phyloP scores from a whole-genome alignment of 805 yeast genomes.

The Zygosaccharomyces lentus region DNA sequence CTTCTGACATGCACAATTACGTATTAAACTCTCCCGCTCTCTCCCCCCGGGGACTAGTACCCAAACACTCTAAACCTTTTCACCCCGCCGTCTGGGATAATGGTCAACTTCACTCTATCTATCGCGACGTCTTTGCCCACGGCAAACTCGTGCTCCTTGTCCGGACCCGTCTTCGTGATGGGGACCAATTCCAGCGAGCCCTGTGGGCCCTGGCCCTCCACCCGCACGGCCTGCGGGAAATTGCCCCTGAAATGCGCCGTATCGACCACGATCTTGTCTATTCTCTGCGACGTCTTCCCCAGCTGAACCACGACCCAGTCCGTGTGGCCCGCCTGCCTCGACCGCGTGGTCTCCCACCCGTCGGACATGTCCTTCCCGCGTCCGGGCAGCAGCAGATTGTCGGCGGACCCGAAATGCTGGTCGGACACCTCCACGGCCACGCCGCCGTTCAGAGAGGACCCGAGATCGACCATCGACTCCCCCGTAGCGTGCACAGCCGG shows the following conservation, averaged over 20 bases:
- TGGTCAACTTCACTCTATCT: constrained; percentile 72
- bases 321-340: constrained; percentile 74
- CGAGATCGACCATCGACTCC: constrained; percentile 52
- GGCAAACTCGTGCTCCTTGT: constrained; percentile 63
- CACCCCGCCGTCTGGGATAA: constrained; percentile 96
- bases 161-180: constrained; percentile 75
- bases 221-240: constrained; percentile 74
- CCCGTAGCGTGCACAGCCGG: constrained; percentile 14
- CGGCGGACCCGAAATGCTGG: constrained; percentile 92
- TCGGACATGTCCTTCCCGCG: constrained; percentile 96
- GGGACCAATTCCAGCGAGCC: constrained; percentile 58
- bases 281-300: constrained; percentile 54
- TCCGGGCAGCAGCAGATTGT: constrained; percentile 85
- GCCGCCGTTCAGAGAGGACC: constrained; percentile 83
- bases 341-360: constrained; percentile 97
- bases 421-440: constrained; percentile 79
- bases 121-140: constrained; percentile 36
- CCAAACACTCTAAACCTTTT: constrained; percentile 87
- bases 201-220: constrained; percentile 39
- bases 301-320: constrained; percentile 89
- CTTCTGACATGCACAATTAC: no score
- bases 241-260: constrained; percentile 95
- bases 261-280: constrained; percentile 66
- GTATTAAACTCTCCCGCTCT: no score
- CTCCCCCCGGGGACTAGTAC: constrained; percentile 3